Conservation (phyloP, 352 stramenopile genomes). For the Phytophthora kernoviae region DNA sequence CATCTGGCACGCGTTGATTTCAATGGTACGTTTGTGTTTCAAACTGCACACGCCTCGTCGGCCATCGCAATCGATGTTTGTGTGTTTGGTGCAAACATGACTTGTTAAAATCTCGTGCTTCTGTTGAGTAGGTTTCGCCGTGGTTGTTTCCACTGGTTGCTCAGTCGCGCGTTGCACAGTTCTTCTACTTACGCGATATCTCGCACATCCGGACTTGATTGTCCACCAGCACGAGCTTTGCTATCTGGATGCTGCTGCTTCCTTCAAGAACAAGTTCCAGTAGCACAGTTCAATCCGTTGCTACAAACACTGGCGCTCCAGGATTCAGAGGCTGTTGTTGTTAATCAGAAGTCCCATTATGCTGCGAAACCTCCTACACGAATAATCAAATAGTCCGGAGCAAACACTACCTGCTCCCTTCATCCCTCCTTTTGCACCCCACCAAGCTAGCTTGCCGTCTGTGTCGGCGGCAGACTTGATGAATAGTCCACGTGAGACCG, state of each 20-base stretch:
- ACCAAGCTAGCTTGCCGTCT: constrained; percentile 26
- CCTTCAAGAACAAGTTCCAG: constrained; percentile 15
- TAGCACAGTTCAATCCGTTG: constrained; percentile 6
- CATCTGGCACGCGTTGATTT: constrained; percentile 55
- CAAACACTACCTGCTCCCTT: constrained; percentile 10
- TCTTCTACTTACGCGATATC: constrained; percentile 76
- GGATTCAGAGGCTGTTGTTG: constrained; percentile 13
- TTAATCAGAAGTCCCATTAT: constrained; percentile 26
- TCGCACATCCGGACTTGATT: constrained; percentile 80
- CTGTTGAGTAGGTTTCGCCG: constrained; percentile 49
- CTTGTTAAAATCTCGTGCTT: too few relatives aligned
- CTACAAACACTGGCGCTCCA: neutral
- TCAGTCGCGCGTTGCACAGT: constrained; percentile 43
- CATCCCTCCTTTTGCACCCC: constrained; percentile 6
- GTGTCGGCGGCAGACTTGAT: constrained; percentile 10
- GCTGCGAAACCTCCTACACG: constrained; percentile 22
- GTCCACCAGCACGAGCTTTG: constrained; percentile 77
- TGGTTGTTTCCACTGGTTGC: constrained; percentile 63
- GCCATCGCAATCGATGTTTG: too few relatives aligned
- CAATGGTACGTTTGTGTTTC: constrained; percentile 18
- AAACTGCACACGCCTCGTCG: too few relatives aligned
- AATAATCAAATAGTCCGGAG: constrained; percentile 38
- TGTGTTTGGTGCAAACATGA: too few relatives aligned
- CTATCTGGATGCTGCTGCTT: constrained; percentile 9
- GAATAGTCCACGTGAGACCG: constrained; percentile 84